Evolutionary conservation across 768 basidiomycete species (phyloP), one percentile per base, ranked within the genome.

Genomic region (Dioszegia crocea): DNA sequence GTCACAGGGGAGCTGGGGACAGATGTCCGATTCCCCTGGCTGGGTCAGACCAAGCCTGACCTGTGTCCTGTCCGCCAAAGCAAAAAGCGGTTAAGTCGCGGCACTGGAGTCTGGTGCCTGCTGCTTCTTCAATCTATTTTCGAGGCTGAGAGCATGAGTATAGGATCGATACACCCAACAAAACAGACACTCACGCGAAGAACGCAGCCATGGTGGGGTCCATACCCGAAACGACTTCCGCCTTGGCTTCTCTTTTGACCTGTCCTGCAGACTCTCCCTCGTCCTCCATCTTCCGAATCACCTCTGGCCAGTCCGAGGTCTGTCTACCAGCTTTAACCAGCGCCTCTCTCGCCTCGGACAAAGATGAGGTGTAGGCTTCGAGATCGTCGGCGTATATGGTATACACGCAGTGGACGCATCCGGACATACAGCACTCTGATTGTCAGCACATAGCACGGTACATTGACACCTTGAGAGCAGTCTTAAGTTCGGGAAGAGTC

Each of bases 341-440:
- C 2, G 83, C 79, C 4, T 75, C 46, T n/a, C 82, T 81, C 10
- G 91, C 75, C 0, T 78, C 60, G 2, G 68, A 67, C 0, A 91
- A 63, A 3, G 84, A 80, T 12, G 82, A 80, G 24, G 82, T 81
- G 78, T 91, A 91, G 12, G 78, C 80, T 23, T 79, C 79, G 1
- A 89, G 74, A 0, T 86, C 83, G 47, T 91, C 89, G 60, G 88
- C 85, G 77, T 91, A 90, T 24, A 91, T 75, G 66, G 91, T 89
- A 77, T 93, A 89, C 8, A 93, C 87, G 74, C 91, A 93, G n/a
- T 92, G 77, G 0, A 90, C 88, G 70, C 91, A 94, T 29, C 89
- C 89, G 2, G 89, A 91, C 91, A 93, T 93, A 79, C 91, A 94
- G 76, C 91, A 92, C 76, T 91, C 91, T 91, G 64, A 10, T 26